A percentile compares a stretch with the other conserved stretches of the same genome.
Conservation (phyloP, 1,284 basidiomycete species). For the Cutaneotrichosporon mucoides region DNA sequence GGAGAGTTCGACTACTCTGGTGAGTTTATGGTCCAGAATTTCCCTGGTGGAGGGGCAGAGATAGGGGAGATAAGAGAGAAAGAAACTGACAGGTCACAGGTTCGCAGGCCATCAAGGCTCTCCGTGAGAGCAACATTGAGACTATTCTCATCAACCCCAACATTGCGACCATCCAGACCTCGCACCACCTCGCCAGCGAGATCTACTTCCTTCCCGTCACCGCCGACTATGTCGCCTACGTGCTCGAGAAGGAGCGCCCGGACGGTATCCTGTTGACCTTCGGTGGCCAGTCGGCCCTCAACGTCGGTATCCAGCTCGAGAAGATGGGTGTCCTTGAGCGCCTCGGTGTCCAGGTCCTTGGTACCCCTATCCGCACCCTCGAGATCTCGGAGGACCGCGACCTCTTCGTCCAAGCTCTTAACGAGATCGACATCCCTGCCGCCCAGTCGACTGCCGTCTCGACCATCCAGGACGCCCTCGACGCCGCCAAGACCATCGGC, state of each 20-base stretch:
- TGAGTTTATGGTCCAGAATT: too few species aligned
- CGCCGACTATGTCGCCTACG: conserved; percentile 95
- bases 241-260: conserved; percentile 95
- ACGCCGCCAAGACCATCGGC: conserved; percentile 85
- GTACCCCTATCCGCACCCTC: conserved; percentile 89
- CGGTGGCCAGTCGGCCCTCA: conserved; percentile 95
- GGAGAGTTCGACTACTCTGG: conserved; percentile 99
- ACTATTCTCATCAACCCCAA: conserved; percentile 97
- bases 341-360: conserved; percentile 89
- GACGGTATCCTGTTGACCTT: conserved; percentile 98
- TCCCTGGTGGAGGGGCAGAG: too few species aligned
- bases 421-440: conserved; percentile 97
- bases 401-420: conserved; percentile 93
- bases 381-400: conserved; percentile 97
- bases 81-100: conserved; percentile 34
- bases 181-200: conserved; percentile 90
- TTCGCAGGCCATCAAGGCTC: conserved; percentile 97
- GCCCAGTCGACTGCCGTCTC: conserved; percentile 97
- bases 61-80: background rate
- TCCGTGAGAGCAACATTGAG: conserved; percentile 90
- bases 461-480: conserved; percentile 85
- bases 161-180: conserved; percentile 96
- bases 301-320: conserved; percentile 96
- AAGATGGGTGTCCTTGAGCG: conserved; percentile 96
- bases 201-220: conserved; percentile 98